Evolutionary conservation across 352 stramenopile genomes (phyloP), one percentile per base, ranked within the genome.

Genomic region (Lagenidium giganteum): DNA sequence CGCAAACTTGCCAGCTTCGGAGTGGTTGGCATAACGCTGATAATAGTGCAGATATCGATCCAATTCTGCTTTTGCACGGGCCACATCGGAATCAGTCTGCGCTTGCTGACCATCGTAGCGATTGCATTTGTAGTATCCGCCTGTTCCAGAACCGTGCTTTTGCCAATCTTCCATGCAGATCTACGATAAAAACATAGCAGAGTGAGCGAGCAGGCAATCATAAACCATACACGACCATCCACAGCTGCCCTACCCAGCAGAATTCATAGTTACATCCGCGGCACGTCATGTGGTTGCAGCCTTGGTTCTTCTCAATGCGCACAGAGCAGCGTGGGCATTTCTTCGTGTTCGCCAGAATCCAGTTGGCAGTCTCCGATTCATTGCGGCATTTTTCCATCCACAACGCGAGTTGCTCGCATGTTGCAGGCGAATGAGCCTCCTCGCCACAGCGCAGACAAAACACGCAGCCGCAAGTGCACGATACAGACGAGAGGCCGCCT

Each of bases 41-140:
- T 99, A 99, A 69, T 99, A 99, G 68, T 99, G 96, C 34, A 99
- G 71, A 71, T 99, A 99, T 29, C 96, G 87, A 67, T 99, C 95
- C 42, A 99, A 74, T 59, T 99, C 95, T 0, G 87, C 86, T 64
- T 98, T 98, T 5, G 96, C 95, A 18, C 84, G 82, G 6, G 93
- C 87, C 3, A 78, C 87, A 60, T 98, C 92, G 28, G 83, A 85
- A 35, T 95, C 78, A 8, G 55, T 59, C 3, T 50, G 44, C 4
- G 57, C 57, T 35, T 55, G 53, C 31, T 84, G 61, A 14, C 71
- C 54, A 39, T 98, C 91, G 53, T 97, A 99, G 29, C 95, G 96
- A 70, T 99, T 99, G 72, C 97, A 99, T 69, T 98, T 98, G 75
- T 99, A 99, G 75, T 98, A 99, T 11, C 96, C 96, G 25, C 97